These are phyloP conservation scores for Chytriomyces confervae DNA, from an alignment of 192 early-diverging fungal genomes.

Conservation along the genomic window DNA sequence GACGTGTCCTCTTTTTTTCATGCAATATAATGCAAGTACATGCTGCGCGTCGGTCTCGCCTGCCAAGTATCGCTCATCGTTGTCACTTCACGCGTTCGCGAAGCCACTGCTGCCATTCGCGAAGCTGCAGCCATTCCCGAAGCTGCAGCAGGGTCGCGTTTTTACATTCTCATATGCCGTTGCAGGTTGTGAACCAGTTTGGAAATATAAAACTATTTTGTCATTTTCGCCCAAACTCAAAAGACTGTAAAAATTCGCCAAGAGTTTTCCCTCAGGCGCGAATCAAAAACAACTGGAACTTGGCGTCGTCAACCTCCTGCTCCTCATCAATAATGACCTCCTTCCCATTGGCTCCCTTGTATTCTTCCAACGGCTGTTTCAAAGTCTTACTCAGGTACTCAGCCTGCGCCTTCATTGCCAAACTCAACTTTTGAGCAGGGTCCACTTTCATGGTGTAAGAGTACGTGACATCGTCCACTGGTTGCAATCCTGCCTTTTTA, in stretches of 20 bases:
- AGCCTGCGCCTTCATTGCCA: slow-evolving; percentile 72
- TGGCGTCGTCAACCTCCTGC: slow-evolving; percentile 67
- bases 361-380: slow-evolving; percentile 58
- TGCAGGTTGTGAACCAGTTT: no score
- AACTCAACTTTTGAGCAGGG: slow-evolving; percentile 67
- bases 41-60: no score
- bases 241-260: not conserved
- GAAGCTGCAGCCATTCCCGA: no score
- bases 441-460: slow-evolving; percentile 81
- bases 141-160: no score
- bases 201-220: no score
- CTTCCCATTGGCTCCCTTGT: slow-evolving; percentile 17
- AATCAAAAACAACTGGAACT: slow-evolving; percentile 30
- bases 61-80: no score
- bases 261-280: slow-evolving; percentile 3
- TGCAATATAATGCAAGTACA: no score
- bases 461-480: slow-evolving; percentile 87
- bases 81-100: no score
- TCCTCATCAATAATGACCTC: slow-evolving; percentile 80
- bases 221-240: not conserved
- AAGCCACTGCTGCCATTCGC: no score
- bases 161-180: no score
- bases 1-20: no score
- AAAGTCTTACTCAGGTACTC: slow-evolving; percentile 74
- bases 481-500: slow-evolving; percentile 89